Percentiles rank a stretch among this genome's conserved stretches.
Conservation (phyloP, 2,329 filamentous ascomycete species). For the Penicillium expansum region DNA sequence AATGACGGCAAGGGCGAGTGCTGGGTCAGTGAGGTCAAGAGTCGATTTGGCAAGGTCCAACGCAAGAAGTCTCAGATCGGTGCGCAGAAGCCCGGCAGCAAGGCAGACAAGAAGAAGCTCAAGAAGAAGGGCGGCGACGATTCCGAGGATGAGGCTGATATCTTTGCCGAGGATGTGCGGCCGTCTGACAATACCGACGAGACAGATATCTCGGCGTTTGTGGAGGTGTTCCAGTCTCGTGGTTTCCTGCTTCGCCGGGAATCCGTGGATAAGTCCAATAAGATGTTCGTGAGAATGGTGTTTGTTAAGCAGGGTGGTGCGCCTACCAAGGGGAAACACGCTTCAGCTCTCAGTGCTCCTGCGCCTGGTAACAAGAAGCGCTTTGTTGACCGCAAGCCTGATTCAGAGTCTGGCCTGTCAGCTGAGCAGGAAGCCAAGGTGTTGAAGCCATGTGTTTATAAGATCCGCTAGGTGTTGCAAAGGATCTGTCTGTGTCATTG, state of each 20-base stretch:
- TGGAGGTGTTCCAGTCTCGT: constrained; percentile 73
- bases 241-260: constrained; percentile 80
- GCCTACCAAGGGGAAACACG: constrained; percentile 72
- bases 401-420: constrained; percentile 54
- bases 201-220: constrained; percentile 83
- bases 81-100: constrained; percentile 40
- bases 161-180: constrained; percentile 50
- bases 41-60: constrained; percentile 68
- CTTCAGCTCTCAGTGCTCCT: constrained; percentile 34
- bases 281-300: constrained; percentile 97
- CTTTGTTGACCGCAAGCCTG: constrained; percentile 56
- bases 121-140: constrained; percentile 48
- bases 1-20: constrained; percentile 82
- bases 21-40: constrained; percentile 97
- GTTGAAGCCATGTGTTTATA: constrained; percentile 95
- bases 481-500: neutral
- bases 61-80: constrained; percentile 44
- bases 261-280: constrained; percentile 79
- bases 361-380: constrained; percentile 44
- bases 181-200: constrained; percentile 62
- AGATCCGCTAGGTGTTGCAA: constrained; percentile 62
- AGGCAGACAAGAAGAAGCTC: constrained; percentile 43
- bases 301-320: constrained; percentile 76
- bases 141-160: constrained; percentile 51
- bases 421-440: constrained; percentile 65